These are phyloP conservation scores for Arachnomyces sp. DNA, from an alignment of 2,329 filamentous ascomycete species.

Conservation along the genomic window DNA sequence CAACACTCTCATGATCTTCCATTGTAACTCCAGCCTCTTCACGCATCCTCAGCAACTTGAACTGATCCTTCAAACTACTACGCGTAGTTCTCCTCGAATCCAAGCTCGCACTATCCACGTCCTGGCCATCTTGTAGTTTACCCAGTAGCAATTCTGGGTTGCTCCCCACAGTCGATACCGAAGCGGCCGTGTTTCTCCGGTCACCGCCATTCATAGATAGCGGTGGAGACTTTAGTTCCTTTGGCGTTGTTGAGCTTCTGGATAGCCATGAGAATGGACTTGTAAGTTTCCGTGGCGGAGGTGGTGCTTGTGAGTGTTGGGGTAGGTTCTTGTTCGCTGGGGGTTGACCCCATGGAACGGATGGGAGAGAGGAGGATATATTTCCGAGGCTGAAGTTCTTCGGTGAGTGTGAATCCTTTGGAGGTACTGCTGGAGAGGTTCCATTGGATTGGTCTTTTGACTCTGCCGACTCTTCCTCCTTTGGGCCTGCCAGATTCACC, in stretches of 20 bases:
- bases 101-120: constrained; percentile 43
- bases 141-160: constrained; percentile 73
- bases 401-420: constrained; percentile 27
- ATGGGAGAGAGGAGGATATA: constrained; percentile 62
- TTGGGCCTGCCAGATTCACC: constrained; percentile 56
- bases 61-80: constrained; percentile 66
- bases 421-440: constrained; percentile 23
- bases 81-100: constrained; percentile 43
- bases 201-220: constrained; percentile 34
- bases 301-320: constrained; percentile 29
- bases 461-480: constrained; percentile 38
- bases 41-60: constrained; percentile 66
- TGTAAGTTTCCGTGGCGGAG: constrained; percentile 61
- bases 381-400: constrained; percentile 40
- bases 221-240: constrained; percentile 51
- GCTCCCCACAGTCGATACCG: constrained; percentile 67
- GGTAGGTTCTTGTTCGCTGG: constrained; percentile 33
- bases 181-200: constrained; percentile 69
- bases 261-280: constrained; percentile 84
- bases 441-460: constrained; percentile 7
- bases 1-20: constrained; percentile 47
- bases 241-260: constrained; percentile 50
- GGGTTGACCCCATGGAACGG: constrained; percentile 62
- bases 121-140: constrained; percentile 60
- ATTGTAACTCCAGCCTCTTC: constrained; percentile 55